Evolutionary conservation across 441 rosid species (phyloP), one percentile per base, ranked within the genome.

Genomic region (Arabidopsis hybrid): DNA sequence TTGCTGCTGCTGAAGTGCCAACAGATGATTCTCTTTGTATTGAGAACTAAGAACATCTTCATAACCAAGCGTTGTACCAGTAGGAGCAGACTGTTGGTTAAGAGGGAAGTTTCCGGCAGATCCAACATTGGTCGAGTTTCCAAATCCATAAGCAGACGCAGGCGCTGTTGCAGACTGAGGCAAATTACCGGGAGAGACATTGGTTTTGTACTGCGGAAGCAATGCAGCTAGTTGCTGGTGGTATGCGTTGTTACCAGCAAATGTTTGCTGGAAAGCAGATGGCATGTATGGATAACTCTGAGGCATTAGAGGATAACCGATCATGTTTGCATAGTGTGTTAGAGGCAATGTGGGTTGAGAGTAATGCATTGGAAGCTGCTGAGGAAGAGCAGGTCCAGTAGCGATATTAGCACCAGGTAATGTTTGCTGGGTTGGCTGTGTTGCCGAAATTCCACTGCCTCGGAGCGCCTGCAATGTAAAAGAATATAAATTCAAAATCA

Each of bases 281-380:
- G 98, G 98, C 96, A 95, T 83, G 55, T 91, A 93, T 0, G 96
- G 79, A 79, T 93, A 95, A 83, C 90, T 91, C 86, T 87, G 99
- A 65, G 99, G 95, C 86, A 93, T 78, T 75, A 87, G 84, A 56
- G 97, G 96, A 73, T 92, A 93, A 67, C 95, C 76, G 50, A 93
- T 86, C 98, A 95, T 91, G 81, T 92, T 95, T 17, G 99, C 84
- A 67, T 83, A 93, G 72, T 84, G 97, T 45, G 93, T 91, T 84
- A 95, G 60, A 16, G 97, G 95, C 82, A 92, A 85, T 11, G 90
- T 82, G 64, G 89, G 98, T 58, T 95, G 99, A 4, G 98, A 83
- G 82, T 93, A 95, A 77, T 95, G 99, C 88, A 95, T 83, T 43
- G 95, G 85, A 69, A 93, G 88, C 79, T 91, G 99, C 71, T 93